Evolutionary conservation across 2,329 filamentous ascomycete species (phyloP), one percentile per base, ranked within the genome.

Genomic region (Colletotrichum somersetense): DNA sequence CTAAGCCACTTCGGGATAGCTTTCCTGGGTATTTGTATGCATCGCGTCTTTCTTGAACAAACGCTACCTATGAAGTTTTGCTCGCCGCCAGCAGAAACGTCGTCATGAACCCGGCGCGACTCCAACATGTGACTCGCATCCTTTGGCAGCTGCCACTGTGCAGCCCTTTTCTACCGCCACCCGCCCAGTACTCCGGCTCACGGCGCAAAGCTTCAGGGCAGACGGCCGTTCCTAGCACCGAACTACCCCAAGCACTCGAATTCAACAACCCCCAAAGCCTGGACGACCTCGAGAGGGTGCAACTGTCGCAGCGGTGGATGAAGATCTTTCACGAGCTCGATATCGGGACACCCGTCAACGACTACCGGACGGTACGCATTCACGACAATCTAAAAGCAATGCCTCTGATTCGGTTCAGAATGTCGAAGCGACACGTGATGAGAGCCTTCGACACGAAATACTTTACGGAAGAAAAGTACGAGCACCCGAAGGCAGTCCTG

Each of bases 61-160:
- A 44, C 23, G n/a, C 26, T 38, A n/a, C 14, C 38, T 23, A 12
- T 10, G 20, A 23, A 26, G 40, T 26, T 40, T 44, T 69, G 38
- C 23, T 52, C 48, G 20, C 20, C 53, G 30, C 40, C 59, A 30
- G 20, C 50, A 40, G 33, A 42, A 48, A 33, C 33, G 30, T 59
- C 52, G 69, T 59, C 26, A 72, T 72, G 69, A 72, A 40, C 52
- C 53, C 53, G 42, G 40, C 40, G 38, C 59, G 58, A 50, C 46
- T 53, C 40, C 65, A 64, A 20, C 23, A 69, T 52, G 69, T 64
- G 14, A 72, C 26, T 46, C 26, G 66, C 58, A 68, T 38, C n/a
- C 18, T 59, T 7, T 40, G 53, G 46, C 66, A 61, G 40, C 53
- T 64, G 53, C 38, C 53, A 53, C 38, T 48, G 63, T n/a, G 12